These are phyloP conservation scores for Umbelopsis vinacea DNA, from an alignment of 192 early-diverging fungal genomes.

Conservation along the genomic window DNA sequence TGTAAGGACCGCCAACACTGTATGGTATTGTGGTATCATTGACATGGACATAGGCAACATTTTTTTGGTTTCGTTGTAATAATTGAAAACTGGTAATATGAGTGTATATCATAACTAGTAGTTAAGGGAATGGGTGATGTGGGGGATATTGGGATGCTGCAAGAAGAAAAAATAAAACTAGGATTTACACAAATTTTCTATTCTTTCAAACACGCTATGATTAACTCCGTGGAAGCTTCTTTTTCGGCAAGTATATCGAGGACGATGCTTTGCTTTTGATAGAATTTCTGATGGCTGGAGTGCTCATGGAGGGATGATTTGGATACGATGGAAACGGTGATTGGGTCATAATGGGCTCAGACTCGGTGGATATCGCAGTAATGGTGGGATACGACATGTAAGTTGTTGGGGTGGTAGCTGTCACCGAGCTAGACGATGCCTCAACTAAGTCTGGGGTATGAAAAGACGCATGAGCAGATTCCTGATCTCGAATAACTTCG, in stretches of 20 bases:
- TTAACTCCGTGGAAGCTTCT: neutral
- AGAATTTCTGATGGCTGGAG: neutral
- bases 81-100: constrained; percentile 23
- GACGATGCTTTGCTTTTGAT: neutral
- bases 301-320: neutral
- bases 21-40: neutral
- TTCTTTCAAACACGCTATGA: neutral
- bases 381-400: no score
- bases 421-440: no score
- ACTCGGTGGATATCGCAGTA: no score
- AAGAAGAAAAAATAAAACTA: neutral
- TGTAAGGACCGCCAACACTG: constrained; percentile 33
- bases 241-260: constrained; percentile 5
- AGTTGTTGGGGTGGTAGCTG: no score
- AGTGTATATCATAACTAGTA: constrained; percentile 8
- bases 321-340: neutral
- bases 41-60: constrained; percentile 14
- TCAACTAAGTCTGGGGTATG: no score
- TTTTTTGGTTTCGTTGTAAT: constrained; percentile 26
- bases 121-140: neutral
- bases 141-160: neutral
- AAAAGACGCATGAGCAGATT: no score
- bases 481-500: no score
- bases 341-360: no score
- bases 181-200: neutral